phyloP scores from a whole-genome alignment of 345 rosid species.

The Balakata baccata region DNA sequence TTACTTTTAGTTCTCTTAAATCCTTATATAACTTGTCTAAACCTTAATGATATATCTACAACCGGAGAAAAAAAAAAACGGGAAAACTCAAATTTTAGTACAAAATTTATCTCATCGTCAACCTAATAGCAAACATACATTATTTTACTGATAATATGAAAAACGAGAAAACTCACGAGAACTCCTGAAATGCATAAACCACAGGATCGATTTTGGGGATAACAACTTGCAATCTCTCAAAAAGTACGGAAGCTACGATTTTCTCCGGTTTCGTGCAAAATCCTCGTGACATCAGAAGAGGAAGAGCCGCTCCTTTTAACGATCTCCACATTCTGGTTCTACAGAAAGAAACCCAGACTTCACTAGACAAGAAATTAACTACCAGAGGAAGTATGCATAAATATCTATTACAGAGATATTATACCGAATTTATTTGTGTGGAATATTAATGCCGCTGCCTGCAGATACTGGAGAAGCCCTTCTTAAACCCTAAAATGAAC shows the following conservation, averaged over 20 bases:
- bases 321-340: slow-evolving; percentile 52
- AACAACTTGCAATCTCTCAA: slow-evolving; percentile 90
- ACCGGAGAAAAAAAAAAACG: too few species aligned
- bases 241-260: slow-evolving; percentile 83
- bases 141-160: background rate
- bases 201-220: slow-evolving; percentile 85
- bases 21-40: too few species aligned
- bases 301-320: slow-evolving; percentile 28
- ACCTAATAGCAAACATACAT: background rate
- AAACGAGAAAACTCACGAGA: slow-evolving; percentile 54
- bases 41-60: too few species aligned
- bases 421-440: background rate
- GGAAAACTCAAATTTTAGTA: background rate
- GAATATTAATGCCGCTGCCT: background rate
- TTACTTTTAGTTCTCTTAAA: background rate
- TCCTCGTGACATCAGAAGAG: slow-evolving; percentile 38
- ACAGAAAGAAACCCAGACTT: background rate
- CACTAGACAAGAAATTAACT: background rate
- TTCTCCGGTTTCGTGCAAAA: slow-evolving; percentile 66
- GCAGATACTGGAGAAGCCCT: background rate
- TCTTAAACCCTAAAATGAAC: slow-evolving; percentile 11
- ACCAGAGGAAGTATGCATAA: background rate
- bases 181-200: slow-evolving; percentile 87
- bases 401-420: background rate
- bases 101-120: background rate